Evolutionary conservation across 169 alveolate species (phyloP).

Genomic region (Cryptosporidium meleagridis): DNA sequence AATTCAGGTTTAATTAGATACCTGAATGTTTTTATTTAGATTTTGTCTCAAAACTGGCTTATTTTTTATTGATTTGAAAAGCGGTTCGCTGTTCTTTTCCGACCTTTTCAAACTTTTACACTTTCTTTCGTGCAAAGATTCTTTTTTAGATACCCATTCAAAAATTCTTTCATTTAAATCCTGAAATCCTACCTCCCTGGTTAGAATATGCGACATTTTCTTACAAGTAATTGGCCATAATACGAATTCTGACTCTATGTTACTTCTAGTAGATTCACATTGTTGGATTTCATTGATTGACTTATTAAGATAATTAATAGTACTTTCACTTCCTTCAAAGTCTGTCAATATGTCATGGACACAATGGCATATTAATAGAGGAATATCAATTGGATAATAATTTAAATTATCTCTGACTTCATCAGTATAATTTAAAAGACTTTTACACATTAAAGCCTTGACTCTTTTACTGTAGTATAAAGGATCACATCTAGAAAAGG

Average conservation of each 20-base stretch:
- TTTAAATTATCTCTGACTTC: neutral
- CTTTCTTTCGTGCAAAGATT: slow-evolving; percentile 6
- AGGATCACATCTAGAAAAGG: slow-evolving; percentile 54
- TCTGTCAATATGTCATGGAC: slow-evolving; percentile 67
- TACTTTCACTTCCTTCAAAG: slow-evolving; percentile 59
- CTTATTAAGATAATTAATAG: neutral
- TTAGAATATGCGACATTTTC: slow-evolving; percentile 63
- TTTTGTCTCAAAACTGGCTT: neutral
- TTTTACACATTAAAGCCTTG: slow-evolving; percentile 65
- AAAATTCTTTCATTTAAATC: slow-evolving; percentile 31
- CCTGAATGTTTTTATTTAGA: neutral
- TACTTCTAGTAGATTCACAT: neutral
- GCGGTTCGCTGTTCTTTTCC: neutral
- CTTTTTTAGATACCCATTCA: slow-evolving; percentile 42
- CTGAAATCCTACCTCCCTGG: slow-evolving; percentile 63
- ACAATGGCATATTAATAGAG: slow-evolving; percentile 64
- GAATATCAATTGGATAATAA: slow-evolving; percentile 40
- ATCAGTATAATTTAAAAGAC: slow-evolving; percentile 16
- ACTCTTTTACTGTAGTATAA: slow-evolving; percentile 38
- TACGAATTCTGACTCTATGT: neutral
- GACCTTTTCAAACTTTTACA: neutral
- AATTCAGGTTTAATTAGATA: neutral
- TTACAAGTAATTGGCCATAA: slow-evolving; percentile 68
- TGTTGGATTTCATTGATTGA: neutral
- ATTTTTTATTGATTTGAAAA: slow-evolving; percentile 15